Evolutionary conservation across 2,329 filamentous ascomycete species (phyloP), one percentile per base, ranked within the genome.

Genomic region (Penicillium digitatum): DNA sequence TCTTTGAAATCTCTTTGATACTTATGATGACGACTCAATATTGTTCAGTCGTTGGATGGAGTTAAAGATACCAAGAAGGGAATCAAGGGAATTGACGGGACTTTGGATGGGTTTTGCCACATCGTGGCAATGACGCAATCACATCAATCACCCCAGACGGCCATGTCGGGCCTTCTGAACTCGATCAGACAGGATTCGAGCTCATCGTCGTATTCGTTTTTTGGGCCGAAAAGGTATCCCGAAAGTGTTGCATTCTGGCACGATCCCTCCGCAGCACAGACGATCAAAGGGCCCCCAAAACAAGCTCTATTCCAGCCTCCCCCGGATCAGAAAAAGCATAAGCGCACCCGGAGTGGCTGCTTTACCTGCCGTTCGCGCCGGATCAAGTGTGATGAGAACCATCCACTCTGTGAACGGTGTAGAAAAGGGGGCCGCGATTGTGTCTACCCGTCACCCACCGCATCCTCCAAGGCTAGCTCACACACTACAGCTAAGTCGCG

Each of bases 331-430:
- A 88, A 95, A 63, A 97, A 97, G 74, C 93, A 97, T 72, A 87
- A 92, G 58, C 85, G 94, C 63, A 97, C 94, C 40, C 83, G 94
- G 65, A 96, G 91, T 60, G 94, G 94, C 27, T 99, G 94, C 76
- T 96, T 84, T 69, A 97, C 92, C 44, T 99, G 94, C 74, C 84
- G 94, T 56, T 87, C 87, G 66, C 84, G 94, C 62, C 84, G 94
- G 72, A 92, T 97, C 48, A 97, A 87, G 89, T 99, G 94, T 72
- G 94, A 97, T 71, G 94, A 99, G 74, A 83, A 80, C 22, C 89
- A 87, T 65, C 94, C 94, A 12, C 81, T 89, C 50, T 97, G 94
- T 75, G 92, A 96, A 70, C 75, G 93, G 67, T 99, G 94, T 73
- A 87, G 86, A 64, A 99, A 97, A 74, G 94, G 93, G 47, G 89